phyloP scores from a whole-genome alignment of 495 filamentous ascomycete genomes.

The Pseudotulostoma volvatum region DNA sequence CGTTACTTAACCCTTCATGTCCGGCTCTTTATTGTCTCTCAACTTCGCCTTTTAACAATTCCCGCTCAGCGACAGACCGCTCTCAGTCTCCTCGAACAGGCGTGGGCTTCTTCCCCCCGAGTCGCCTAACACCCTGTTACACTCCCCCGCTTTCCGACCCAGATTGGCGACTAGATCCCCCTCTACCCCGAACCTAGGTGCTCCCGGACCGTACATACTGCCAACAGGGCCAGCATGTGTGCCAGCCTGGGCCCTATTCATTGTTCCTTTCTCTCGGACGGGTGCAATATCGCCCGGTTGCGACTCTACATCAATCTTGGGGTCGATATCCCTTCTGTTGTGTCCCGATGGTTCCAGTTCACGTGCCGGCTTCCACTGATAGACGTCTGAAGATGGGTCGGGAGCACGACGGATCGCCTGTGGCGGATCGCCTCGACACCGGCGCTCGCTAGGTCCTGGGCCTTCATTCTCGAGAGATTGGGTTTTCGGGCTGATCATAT shows the following conservation, averaged over 20 bases:
- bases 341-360: too few species aligned
- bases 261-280: conserved; percentile 26
- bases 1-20: too few species aligned
- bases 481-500: too few species aligned
- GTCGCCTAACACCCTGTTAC: conserved; percentile 25
- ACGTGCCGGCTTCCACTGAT: too few species aligned
- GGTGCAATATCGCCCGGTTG: conserved; percentile 36
- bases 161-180: conserved; percentile 22
- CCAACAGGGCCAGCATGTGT: conserved; percentile 23
- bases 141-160: conserved; percentile 29
- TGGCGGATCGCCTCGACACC: too few species aligned
- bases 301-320: conserved; percentile 41
- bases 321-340: conserved; percentile 17
- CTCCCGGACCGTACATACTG: conserved; percentile 8
- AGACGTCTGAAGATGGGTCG: too few species aligned
- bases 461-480: too few species aligned
- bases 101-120: conserved; percentile 11
- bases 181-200: conserved; percentile 13
- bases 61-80: conserved; percentile 16
- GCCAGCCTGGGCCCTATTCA: conserved; percentile 22
- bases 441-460: too few species aligned
- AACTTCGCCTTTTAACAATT: conserved; percentile 17
- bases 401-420: too few species aligned
- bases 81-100: conserved; percentile 5
- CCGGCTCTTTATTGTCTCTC: conserved; percentile 12